Evolutionary conservation across 2,329 filamentous ascomycete genomes (phyloP).

Genomic region (Rosellinia necatrix): DNA sequence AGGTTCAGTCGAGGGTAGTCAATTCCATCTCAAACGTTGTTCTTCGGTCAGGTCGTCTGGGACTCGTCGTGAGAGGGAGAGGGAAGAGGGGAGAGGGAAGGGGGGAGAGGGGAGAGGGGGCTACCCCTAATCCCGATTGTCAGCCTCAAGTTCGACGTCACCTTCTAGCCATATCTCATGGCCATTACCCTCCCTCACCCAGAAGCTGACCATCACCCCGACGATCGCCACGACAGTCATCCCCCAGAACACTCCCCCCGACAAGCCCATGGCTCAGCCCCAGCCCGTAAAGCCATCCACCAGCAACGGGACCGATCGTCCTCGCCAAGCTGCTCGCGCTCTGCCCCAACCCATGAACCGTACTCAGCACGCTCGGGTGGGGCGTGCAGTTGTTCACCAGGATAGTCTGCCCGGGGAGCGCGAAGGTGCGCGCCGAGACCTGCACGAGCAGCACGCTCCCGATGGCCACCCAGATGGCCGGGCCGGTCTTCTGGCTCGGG

Average conservation of each 20-base stretch:
- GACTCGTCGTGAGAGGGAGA: no score
- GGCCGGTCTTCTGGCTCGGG: conserved; percentile 57
- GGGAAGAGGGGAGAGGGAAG: no score
- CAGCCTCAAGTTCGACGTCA: conserved; percentile 53
- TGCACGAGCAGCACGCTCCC: conserved; percentile 65
- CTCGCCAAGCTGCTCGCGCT: conserved; percentile 62
- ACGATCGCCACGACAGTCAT: conserved; percentile 55
- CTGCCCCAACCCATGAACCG: conserved; percentile 58
- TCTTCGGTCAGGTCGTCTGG: no score
- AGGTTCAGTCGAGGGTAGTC: no score
- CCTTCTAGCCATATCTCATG: conserved; percentile 69
- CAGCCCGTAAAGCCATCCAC: conserved; percentile 64
- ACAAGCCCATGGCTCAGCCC: conserved; percentile 62
- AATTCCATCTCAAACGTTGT: no score
- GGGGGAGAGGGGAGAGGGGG: no score
- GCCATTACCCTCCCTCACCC: conserved; percentile 64
- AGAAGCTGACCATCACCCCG: conserved; percentile 56
- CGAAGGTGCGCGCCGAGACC: conserved; percentile 70
- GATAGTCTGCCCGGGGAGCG: conserved; percentile 52
- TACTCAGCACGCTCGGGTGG: conserved; percentile 53
- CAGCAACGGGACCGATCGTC: conserved; percentile 63
- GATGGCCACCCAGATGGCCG: conserved; percentile 68
- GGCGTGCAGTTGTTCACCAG: conserved; percentile 55
- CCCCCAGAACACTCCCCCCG: conserved; percentile 63
- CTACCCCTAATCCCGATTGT: background rate